Percentiles rank a stretch among this genome's conserved stretches.
Evolutionary conservation across 768 basidiomycete genomes (phyloP).

Genomic region (Suillus subaureus): DNA sequence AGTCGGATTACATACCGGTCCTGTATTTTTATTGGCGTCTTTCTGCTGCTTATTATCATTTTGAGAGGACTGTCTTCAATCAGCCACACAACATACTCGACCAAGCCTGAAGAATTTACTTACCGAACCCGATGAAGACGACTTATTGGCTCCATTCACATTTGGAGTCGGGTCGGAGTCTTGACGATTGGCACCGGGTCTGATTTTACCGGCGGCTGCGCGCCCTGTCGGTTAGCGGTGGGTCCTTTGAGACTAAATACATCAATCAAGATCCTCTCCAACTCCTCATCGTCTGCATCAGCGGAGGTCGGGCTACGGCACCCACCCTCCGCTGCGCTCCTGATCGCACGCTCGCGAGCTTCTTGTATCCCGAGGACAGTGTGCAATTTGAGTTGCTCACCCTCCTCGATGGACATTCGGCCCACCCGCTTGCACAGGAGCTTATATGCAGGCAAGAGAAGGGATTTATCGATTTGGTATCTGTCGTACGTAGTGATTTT

Average conservation of each 20-base stretch:
- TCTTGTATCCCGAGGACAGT: constrained; percentile 54
- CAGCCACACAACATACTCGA: background rate
- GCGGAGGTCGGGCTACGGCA: constrained; percentile 31
- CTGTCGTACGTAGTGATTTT: constrained; percentile 60
- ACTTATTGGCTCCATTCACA: background rate
- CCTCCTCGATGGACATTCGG: constrained; percentile 58
- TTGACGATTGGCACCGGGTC: background rate
- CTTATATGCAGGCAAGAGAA: constrained; percentile 57
- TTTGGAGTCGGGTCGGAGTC: background rate
- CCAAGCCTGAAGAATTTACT: too few relatives aligned
- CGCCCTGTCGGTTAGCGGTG: background rate
- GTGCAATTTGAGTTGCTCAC: constrained; percentile 54
- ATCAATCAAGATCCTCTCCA: constrained; percentile 32
- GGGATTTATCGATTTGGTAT: constrained; percentile 47
- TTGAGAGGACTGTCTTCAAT: background rate
- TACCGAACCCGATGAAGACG: background rate
- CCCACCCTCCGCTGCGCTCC: constrained; percentile 36
- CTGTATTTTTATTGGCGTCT: background rate
- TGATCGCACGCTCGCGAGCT: constrained; percentile 49
- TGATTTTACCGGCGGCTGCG: background rate
- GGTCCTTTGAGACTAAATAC: constrained; percentile 30
- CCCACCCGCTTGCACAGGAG: constrained; percentile 51
- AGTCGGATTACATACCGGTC: background rate
- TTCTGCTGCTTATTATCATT: too few relatives aligned
- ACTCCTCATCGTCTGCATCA: constrained; percentile 27